Percentiles rank a stretch among this genome's conserved stretches.
These are phyloP conservation scores for Erodium moschatum DNA, from an alignment of 441 rosid genomes.

Conservation along the genomic window DNA sequence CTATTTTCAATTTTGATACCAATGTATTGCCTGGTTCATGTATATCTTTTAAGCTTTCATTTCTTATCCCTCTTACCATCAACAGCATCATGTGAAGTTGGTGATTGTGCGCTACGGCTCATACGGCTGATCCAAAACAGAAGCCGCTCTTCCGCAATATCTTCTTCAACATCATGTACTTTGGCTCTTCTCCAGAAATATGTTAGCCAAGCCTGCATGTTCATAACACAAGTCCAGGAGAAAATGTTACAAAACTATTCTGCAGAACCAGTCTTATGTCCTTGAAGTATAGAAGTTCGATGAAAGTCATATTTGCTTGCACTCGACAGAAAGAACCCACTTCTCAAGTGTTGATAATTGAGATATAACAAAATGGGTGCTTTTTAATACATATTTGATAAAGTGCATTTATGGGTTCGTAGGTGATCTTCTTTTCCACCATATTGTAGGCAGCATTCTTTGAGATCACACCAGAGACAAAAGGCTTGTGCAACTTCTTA, in stretches of 20 bases:
- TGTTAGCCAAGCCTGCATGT: constrained; percentile 73
- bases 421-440: too few relatives aligned
- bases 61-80: constrained; percentile 42
- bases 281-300: background rate
- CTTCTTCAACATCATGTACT: constrained; percentile 74
- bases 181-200: constrained; percentile 92
- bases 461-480: too few relatives aligned
- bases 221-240: constrained; percentile 4
- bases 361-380: too few relatives aligned
- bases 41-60: background rate
- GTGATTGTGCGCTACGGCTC: constrained; percentile 49
- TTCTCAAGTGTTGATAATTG: background rate
- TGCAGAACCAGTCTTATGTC: background rate
- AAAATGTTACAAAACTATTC: background rate
- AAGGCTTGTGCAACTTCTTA: too few relatives aligned
- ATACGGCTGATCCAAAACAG: constrained; percentile 51
- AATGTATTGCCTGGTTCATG: background rate
- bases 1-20: background rate
- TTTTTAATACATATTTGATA: too few relatives aligned
- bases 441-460: too few relatives aligned
- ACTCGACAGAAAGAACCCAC: background rate
- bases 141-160: constrained; percentile 76
- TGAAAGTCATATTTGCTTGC: background rate
- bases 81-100: constrained; percentile 69
- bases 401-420: too few relatives aligned